Evolutionary conservation across 768 basidiomycete species (phyloP), one percentile per base, ranked within the genome.

Genomic region (Amyloporia xantha): DNA sequence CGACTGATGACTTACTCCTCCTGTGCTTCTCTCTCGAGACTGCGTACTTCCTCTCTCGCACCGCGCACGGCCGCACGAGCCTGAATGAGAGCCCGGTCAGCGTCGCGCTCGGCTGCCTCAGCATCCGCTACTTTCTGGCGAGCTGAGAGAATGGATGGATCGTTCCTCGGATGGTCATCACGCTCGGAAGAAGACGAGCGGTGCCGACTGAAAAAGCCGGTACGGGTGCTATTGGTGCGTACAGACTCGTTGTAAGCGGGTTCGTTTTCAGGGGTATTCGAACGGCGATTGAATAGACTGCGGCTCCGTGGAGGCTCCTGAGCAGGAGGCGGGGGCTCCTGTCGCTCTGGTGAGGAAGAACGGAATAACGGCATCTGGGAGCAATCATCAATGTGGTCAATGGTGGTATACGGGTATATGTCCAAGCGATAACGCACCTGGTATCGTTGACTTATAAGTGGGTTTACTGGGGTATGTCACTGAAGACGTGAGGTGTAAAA

Each of bases 121-220:
- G 79, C 79, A 26, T 73, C 68, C 0, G 69, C 53, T 15, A 80
- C 71, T 54, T 75, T 79, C 55, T 75, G 64, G 38, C 74, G 75
- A 6, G 77, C 81, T 3, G 62, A 57, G 6, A 66, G 41, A 52
- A 83, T 76, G 24, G 65, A 63, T 5, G 77, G 74, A 52, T 82
- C 79, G 33, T 61, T 49, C 25, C 53, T 55, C 41, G 66, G 54
- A 41, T 47, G 46, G 33, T 40, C n/a, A 19, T 48, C 38, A 41
- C 41, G 45, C 35, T 49, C 30, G 50, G 25, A 44, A 28, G 56
- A 42, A 12, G 67, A 59, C 3, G 54, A 55, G 25, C 62, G 57
- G 38, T 61, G 63, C 24, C 60, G 58, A 17, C 59, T 42, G 48
- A 63, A 66, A 43, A 58, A 54, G 21, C 62, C 55, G 30, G 33